Evolutionary conservation across 2,329 filamentous ascomycete genomes (phyloP).

Genomic region (Trichoderma arundinaceum): DNA sequence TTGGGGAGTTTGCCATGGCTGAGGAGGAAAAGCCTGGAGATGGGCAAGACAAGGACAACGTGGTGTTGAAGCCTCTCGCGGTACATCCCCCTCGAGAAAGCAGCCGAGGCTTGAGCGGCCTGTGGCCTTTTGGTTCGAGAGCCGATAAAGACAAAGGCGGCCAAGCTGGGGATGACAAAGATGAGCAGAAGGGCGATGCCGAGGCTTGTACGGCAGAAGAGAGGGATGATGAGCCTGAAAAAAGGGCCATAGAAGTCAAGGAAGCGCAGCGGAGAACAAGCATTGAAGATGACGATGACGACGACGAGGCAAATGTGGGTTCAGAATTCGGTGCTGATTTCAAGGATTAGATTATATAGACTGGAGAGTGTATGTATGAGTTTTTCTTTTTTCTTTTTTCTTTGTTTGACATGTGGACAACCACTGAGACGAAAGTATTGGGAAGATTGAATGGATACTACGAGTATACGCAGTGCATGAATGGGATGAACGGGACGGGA

Average conservation of each 20-base stretch:
- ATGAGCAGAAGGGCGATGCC: slow-evolving; percentile 25
- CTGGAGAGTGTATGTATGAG: slow-evolving; percentile 18
- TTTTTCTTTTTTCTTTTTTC: background rate
- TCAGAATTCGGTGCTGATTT: slow-evolving; percentile 38
- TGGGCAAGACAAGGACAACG: slow-evolving; percentile 47
- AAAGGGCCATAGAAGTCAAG: slow-evolving; percentile 56
- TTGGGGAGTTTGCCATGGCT: slow-evolving; percentile 72
- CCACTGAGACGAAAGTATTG: background rate
- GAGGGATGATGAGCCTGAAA: slow-evolving; percentile 44
- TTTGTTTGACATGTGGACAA: background rate
- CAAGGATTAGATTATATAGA: slow-evolving; percentile 28
- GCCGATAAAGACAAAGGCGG: slow-evolving; percentile 43
- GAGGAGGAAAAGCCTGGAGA: slow-evolving; percentile 50
- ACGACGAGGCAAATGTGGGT: slow-evolving; percentile 58
- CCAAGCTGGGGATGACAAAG: slow-evolving; percentile 41
- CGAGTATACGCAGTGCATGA: slow-evolving; percentile 16
- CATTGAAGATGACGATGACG: slow-evolving; percentile 65
- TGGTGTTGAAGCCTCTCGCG: slow-evolving; percentile 61
- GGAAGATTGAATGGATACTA: slow-evolving; percentile 3
- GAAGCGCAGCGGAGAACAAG: slow-evolving; percentile 62
- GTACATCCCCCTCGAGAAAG: slow-evolving; percentile 56
- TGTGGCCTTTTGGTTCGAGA: slow-evolving; percentile 63
- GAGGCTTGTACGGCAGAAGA: slow-evolving; percentile 27
- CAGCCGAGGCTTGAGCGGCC: slow-evolving; percentile 54
- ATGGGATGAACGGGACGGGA: background rate